A percentile compares a stretch with the other conserved stretches of the same genome.
Evolutionary conservation across 2,329 filamentous ascomycete species (phyloP).

Genomic region (Botrytis tulipae): DNA sequence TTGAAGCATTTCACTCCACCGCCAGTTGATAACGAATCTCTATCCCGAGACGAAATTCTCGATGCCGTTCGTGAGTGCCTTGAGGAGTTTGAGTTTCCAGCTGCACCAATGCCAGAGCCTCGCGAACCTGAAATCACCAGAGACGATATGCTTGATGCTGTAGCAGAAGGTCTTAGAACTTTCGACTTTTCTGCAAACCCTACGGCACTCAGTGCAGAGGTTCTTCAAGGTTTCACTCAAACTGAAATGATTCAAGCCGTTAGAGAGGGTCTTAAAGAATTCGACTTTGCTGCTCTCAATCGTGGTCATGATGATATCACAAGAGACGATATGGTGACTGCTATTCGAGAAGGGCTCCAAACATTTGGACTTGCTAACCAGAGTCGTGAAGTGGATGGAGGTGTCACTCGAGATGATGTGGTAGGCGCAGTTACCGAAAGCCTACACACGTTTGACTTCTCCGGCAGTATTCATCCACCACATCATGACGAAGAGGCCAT

Average conservation of each 20-base stretch:
- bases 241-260: slow-evolving; percentile 86
- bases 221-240: slow-evolving; percentile 60
- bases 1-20: slow-evolving; percentile 78
- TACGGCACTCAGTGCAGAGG: slow-evolving; percentile 46
- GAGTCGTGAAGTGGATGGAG: slow-evolving; percentile 51
- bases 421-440: slow-evolving; percentile 83
- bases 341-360: slow-evolving; percentile 82
- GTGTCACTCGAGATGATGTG: slow-evolving; percentile 67
- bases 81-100: slow-evolving; percentile 77
- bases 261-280: slow-evolving; percentile 80
- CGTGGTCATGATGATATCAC: slow-evolving; percentile 70
- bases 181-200: slow-evolving; percentile 46
- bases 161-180: slow-evolving; percentile 57
- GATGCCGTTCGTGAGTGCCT: slow-evolving; percentile 82
- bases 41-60: slow-evolving; percentile 81
- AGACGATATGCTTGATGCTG: slow-evolving; percentile 63
- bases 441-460: slow-evolving; percentile 78
- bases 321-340: slow-evolving; percentile 77
- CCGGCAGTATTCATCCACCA: slow-evolving; percentile 57
- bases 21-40: slow-evolving; percentile 64
- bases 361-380: slow-evolving; percentile 66
- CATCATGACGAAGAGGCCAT: slow-evolving; percentile 54
- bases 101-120: slow-evolving; percentile 57
- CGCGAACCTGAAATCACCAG: slow-evolving; percentile 54
- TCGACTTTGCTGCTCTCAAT: slow-evolving; percentile 68